phyloP scores from a whole-genome alignment of 2,329 filamentous ascomycete species.

The Talaromyces sp. region DNA sequence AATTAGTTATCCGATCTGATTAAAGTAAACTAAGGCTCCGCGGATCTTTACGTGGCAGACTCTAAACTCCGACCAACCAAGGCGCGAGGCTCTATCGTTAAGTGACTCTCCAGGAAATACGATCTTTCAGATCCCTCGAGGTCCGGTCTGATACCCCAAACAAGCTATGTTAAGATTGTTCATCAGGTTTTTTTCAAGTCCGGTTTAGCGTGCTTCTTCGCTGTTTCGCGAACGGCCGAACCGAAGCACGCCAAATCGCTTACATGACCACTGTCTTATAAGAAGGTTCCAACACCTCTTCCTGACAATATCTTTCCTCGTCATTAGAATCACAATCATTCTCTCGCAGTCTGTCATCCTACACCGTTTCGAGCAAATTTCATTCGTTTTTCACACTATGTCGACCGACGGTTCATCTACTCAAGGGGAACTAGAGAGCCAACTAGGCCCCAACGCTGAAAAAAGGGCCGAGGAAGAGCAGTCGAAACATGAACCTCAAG shows the following conservation, averaged over 20 bases:
- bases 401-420: neutral
- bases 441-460: neutral
- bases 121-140: neutral
- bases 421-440: neutral
- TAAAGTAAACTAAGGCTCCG: neutral
- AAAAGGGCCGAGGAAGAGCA: neutral
- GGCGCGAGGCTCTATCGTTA: neutral
- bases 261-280: neutral
- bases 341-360: neutral
- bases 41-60: neutral
- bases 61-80: constrained; percentile 2
- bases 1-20: neutral
- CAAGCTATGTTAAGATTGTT: neutral
- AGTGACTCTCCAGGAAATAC: neutral
- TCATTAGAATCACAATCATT: neutral
- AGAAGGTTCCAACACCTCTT: neutral
- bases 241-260: neutral
- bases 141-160: neutral
- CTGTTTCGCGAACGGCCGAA: neutral
- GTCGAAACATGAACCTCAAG: neutral
- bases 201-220: neutral
- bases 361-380: neutral
- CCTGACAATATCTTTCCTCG: neutral
- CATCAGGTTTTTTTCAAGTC: neutral
- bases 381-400: neutral